A percentile compares a stretch with the other conserved stretches of the same genome.
These are phyloP conservation scores for Xerocomus potaroensis DNA, from an alignment of 768 basidiomycete species.

Conservation along the genomic window DNA sequence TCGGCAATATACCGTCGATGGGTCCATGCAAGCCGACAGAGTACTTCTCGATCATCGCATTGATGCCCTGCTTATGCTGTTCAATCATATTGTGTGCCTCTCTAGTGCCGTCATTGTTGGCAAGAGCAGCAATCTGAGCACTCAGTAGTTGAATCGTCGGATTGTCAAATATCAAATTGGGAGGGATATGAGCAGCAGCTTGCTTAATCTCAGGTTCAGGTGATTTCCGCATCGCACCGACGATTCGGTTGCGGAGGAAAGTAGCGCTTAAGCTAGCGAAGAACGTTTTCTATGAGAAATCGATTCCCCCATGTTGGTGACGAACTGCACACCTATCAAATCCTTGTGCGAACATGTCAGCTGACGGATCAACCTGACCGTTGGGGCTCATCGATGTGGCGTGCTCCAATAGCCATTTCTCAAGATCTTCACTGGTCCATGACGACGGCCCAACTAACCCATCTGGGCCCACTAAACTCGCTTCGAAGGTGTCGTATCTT, in stretches of 20 bases:
- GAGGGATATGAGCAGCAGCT: constrained; percentile 20
- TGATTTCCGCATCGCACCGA: constrained; percentile 23
- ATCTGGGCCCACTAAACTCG: background rate
- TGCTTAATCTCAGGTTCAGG: constrained; percentile 19
- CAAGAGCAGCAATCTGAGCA: constrained; percentile 6
- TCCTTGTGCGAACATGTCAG: constrained; percentile 28
- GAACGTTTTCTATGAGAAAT: background rate
- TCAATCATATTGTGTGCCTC: background rate
- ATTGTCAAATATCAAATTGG: constrained; percentile 33
- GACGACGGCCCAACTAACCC: background rate
- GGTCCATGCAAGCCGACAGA: constrained; percentile 14
- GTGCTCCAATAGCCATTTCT: constrained; percentile 14
- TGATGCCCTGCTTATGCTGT: constrained; percentile 19
- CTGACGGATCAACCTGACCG: background rate
- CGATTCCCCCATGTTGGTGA: background rate
- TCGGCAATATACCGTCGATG: constrained; percentile 12
- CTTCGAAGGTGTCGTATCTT: constrained; percentile 8
- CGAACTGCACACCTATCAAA: constrained; percentile 28
- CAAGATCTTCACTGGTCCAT: constrained; percentile 1
- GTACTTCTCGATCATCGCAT: constrained; percentile 39
- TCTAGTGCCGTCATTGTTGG: background rate
- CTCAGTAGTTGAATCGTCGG: constrained; percentile 31
- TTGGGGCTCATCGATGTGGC: constrained; percentile 1
- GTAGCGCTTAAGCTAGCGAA: constrained; percentile 22
- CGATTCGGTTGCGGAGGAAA: constrained; percentile 18